Evolutionary conservation across 2,329 filamentous ascomycete genomes (phyloP).

Genomic region (Pleurostoma richardsiae): DNA sequence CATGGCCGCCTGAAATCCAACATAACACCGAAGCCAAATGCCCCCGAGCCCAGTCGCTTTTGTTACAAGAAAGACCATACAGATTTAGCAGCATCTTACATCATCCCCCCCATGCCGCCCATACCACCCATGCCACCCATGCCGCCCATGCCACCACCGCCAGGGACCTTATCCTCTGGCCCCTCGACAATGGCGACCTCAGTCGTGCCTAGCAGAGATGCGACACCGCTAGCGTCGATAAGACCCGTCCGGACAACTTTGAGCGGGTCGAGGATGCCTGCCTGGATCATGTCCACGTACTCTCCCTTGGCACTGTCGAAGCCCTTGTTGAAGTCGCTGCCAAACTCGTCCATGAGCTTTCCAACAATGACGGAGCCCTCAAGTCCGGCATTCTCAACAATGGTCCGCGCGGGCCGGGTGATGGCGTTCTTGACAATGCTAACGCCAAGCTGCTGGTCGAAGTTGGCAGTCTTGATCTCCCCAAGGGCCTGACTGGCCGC

Average conservation of each 20-base stretch:
- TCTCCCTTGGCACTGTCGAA: conserved; percentile 96
- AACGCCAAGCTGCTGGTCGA: conserved; percentile 98
- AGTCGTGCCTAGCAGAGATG: conserved; percentile 93
- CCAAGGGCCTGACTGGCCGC: conserved; percentile 83
- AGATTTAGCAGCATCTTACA: conserved; percentile 36
- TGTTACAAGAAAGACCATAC: conserved; percentile 16
- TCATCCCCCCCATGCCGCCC: conserved; percentile 59
- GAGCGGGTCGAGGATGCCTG: conserved; percentile 97
- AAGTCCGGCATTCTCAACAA: conserved; percentile 95
- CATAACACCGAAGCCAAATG: conserved; percentile 46
- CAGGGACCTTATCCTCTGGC: conserved; percentile 73
- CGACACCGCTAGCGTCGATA: conserved; percentile 90
- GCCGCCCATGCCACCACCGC: conserved; percentile 60
- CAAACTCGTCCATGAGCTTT: conserved; percentile 95
- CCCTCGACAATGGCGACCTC: conserved; percentile 98
- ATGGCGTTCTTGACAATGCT: conserved; percentile 98
- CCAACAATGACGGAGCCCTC: conserved; percentile 96
- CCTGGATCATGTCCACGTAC: conserved; percentile 96
- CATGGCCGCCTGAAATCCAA: conserved; percentile 31
- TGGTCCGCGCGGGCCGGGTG: conserved; percentile 87
- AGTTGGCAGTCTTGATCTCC: conserved; percentile 85
- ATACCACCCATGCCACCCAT: conserved; percentile 65
- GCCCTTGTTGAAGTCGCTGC: conserved; percentile 92
- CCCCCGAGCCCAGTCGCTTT: conserved; percentile 29
- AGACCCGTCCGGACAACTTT: conserved; percentile 98